A percentile compares a stretch with the other conserved stretches of the same genome.
Conservation (phyloP, 2,329 filamentous ascomycete genomes). For the Periconia digitata region DNA sequence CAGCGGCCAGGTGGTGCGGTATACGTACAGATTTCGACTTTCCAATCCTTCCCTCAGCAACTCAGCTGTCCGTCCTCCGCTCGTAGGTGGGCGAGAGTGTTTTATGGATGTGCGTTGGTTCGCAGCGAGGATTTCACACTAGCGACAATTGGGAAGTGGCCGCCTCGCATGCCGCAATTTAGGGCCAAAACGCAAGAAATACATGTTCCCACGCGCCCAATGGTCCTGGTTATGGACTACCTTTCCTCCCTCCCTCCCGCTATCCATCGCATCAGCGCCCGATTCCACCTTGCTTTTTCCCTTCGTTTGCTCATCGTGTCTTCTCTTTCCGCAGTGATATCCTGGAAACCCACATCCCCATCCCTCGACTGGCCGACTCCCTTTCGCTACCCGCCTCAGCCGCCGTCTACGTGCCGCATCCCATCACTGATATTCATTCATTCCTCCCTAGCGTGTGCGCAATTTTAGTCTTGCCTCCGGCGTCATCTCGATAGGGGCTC, state of each 20-base stretch:
- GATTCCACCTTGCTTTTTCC: no score
- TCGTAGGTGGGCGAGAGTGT: constrained; percentile 16
- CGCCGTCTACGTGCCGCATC: background rate
- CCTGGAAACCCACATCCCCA: no score
- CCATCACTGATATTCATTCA: background rate
- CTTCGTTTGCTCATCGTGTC: no score
- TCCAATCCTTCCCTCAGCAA: constrained; percentile 46
- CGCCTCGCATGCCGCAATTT: constrained; percentile 22
- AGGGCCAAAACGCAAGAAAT: constrained; percentile 23
- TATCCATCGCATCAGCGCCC: no score
- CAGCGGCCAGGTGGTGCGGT: no score
- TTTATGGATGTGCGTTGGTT: constrained; percentile 18
- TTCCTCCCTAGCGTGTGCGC: background rate
- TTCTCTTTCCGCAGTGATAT: no score
- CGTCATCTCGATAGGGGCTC: background rate
- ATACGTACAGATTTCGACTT: constrained; percentile 30
- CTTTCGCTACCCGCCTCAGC: background rate
- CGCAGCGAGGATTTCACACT: background rate
- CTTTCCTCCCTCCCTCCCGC: no score
- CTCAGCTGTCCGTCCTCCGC: constrained; percentile 44
- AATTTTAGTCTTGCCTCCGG: background rate
- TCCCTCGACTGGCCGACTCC: background rate
- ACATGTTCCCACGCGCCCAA: background rate
- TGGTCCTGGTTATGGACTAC: no score
- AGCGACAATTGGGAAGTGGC: constrained; percentile 16